Conservation (phyloP, 2,329 filamentous ascomycete genomes). For the Alternaria gaisen region DNA sequence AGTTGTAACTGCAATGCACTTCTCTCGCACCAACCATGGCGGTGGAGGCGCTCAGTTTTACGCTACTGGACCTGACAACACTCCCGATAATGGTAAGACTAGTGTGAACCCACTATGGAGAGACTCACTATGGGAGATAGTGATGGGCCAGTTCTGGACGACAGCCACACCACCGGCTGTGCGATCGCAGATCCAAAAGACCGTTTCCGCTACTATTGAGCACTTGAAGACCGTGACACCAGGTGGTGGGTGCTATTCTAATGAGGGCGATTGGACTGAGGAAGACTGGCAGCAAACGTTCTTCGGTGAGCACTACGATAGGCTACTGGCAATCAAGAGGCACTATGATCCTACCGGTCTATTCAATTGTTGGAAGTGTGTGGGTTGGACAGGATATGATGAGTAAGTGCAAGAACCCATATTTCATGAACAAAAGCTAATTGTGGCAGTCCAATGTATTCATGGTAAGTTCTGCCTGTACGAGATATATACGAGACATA, state of each 20-base stretch:
- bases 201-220: conserved; percentile 41
- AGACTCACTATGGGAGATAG: conserved; percentile 46
- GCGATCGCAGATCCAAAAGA: conserved; percentile 40
- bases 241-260: conserved; percentile 49
- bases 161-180: conserved; percentile 24
- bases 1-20: conserved; percentile 45
- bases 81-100: conserved; percentile 43
- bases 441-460: conserved; percentile 37
- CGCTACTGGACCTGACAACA: conserved; percentile 45
- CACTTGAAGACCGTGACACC: conserved; percentile 47
- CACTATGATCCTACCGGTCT: conserved; percentile 42
- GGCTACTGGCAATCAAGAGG: conserved; percentile 39
- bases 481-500: too few relatives aligned
- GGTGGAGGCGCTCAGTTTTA: conserved; percentile 47
- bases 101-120: conserved; percentile 46
- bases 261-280: conserved; percentile 49
- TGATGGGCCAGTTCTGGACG: conserved; percentile 46
- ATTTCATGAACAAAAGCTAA: conserved; percentile 15
- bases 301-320: conserved; percentile 45
- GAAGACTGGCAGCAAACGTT: conserved; percentile 48
- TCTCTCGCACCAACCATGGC: conserved; percentile 36
- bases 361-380: conserved; percentile 51
- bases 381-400: conserved; percentile 47
- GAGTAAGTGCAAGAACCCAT: conserved; percentile 34
- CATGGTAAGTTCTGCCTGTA: conserved; percentile 17